A percentile compares a stretch with the other conserved stretches of the same genome.
phyloP scores from a whole-genome alignment of 768 basidiomycete genomes.

The Rhodotorula kratochvilovae region DNA sequence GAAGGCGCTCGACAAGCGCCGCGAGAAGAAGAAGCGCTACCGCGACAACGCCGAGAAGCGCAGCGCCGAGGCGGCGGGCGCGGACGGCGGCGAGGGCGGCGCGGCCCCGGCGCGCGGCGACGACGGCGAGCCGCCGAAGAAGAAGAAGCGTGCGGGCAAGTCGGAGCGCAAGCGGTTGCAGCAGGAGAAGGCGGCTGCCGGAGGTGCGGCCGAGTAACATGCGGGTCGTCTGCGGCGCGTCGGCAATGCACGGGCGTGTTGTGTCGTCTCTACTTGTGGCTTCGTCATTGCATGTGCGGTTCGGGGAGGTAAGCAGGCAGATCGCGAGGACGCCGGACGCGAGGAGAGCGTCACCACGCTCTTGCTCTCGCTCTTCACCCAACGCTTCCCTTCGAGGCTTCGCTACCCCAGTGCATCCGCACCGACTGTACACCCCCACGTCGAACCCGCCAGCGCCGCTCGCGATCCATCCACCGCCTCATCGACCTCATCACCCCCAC shows the following conservation, averaged over 20 bases:
- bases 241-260: neutral
- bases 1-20: constrained; percentile 46
- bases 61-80: constrained; percentile 10
- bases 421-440: too few relatives aligned
- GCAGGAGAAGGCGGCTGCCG: constrained; percentile 9
- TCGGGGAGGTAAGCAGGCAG: too few relatives aligned
- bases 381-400: too few relatives aligned
- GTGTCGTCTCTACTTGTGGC: neutral
- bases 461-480: too few relatives aligned
- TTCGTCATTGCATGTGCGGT: too few relatives aligned
- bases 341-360: too few relatives aligned
- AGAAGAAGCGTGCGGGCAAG: constrained; percentile 37
- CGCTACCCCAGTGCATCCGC: too few relatives aligned
- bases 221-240: neutral
- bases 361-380: too few relatives aligned
- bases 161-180: constrained; percentile 34
- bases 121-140: constrained; percentile 14
- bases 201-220: constrained; percentile 4
- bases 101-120: neutral
- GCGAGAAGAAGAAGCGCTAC: constrained; percentile 39
- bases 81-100: neutral
- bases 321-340: too few relatives aligned
- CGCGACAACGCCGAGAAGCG: constrained; percentile 7
- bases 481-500: too few relatives aligned
- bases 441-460: too few relatives aligned